phyloP scores from a whole-genome alignment of 2,329 filamentous ascomycete genomes.

The Phialophora chinensis region DNA sequence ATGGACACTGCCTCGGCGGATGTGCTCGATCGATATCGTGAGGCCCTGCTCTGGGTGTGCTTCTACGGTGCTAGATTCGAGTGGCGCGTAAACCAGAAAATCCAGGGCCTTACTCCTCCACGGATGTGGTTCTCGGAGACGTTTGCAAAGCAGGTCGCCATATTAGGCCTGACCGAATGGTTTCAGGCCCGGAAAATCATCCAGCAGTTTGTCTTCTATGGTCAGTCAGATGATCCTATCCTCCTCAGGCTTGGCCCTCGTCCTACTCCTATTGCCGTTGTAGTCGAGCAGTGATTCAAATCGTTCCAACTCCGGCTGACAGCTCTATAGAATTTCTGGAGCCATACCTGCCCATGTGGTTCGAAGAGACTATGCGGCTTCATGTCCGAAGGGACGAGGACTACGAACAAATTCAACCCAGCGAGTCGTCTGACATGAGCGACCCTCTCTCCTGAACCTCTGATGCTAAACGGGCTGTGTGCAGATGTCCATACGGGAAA shows the following conservation, averaged over 20 bases:
- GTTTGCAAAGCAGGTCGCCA: conserved; percentile 15
- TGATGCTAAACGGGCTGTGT: too few species aligned
- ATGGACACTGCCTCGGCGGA: conserved; percentile 2
- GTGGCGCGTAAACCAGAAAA: conserved; percentile 14
- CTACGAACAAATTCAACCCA: neutral
- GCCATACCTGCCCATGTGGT: conserved; percentile 14
- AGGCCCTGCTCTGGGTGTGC: conserved; percentile 20
- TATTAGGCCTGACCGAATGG: conserved; percentile 19
- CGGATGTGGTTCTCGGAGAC: conserved; percentile 18
- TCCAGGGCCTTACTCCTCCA: neutral
- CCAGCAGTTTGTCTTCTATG: conserved; percentile 20
- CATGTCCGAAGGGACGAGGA: neutral
- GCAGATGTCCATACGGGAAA: neutral
- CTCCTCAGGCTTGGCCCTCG: neutral
- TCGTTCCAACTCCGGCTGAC: neutral
- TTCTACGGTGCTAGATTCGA: conserved; percentile 27
- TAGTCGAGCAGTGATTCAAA: neutral
- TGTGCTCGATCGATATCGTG: conserved; percentile 9
- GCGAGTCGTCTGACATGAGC: neutral
- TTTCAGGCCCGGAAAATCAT: conserved; percentile 9
- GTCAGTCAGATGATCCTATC: neutral
- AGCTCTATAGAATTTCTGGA: conserved; percentile 22
- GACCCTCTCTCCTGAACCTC: neutral
- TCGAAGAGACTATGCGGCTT: conserved; percentile 16
- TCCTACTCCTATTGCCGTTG: neutral